Conservation (phyloP, 768 basidiomycete genomes). For the Sarcodon sp. region DNA sequence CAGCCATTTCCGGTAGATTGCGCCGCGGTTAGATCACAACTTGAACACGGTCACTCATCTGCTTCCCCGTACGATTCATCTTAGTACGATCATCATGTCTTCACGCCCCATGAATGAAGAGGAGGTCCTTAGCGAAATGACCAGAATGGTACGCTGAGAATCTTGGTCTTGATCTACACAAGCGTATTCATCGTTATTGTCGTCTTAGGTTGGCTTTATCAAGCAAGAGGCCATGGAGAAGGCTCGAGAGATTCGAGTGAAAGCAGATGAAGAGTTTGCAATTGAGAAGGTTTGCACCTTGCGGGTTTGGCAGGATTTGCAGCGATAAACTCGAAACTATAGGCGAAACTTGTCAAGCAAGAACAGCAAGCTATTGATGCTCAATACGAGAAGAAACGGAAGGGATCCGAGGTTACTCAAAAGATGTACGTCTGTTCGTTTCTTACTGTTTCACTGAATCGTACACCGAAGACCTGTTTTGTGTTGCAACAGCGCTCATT, state of each 20-base stretch:
- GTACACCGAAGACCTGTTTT: background rate
- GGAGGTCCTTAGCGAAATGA: conserved; percentile 94
- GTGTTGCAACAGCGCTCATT: conserved; percentile 57
- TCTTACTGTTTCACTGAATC: background rate
- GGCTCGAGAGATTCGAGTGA: conserved; percentile 91
- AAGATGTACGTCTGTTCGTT: conserved; percentile 63
- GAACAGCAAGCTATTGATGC: conserved; percentile 93
- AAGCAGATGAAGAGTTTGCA: conserved; percentile 97
- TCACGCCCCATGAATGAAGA: conserved; percentile 82
- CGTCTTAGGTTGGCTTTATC: conserved; percentile 83
- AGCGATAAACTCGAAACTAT: background rate
- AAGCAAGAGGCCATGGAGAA: conserved; percentile 98
- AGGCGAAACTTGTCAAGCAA: conserved; percentile 97
- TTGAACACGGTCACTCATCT: too few relatives aligned
- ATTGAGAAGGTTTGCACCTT: conserved; percentile 73
- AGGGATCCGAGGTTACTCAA: conserved; percentile 86
- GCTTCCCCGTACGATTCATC: too few relatives aligned
- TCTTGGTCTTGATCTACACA: background rate
- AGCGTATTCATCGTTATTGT: background rate
- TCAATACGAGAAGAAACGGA: conserved; percentile 91
- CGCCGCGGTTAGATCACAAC: too few relatives aligned
- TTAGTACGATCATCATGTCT: conserved; percentile 32
- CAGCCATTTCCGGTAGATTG: too few relatives aligned
- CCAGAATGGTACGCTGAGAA: conserved; percentile 76
- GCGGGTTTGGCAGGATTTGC: background rate